Evolutionary conservation across 495 filamentous ascomycete species (phyloP), one percentile per base, ranked within the genome.

Genomic region (Neurospora sp.): DNA sequence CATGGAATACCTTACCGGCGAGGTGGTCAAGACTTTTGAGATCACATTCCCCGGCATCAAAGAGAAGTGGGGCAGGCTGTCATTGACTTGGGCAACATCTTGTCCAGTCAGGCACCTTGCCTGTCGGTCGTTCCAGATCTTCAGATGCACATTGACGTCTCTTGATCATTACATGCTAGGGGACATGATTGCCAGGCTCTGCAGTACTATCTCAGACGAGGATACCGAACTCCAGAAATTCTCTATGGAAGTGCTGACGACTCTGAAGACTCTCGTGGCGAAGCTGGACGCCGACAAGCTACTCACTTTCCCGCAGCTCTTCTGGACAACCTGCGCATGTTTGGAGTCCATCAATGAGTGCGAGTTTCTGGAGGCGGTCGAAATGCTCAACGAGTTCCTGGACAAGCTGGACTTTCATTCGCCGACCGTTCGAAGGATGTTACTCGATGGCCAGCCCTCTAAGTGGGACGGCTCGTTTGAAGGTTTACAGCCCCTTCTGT

Each of bases 291-390:
- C 91, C 4, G 84, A 89, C 27, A 92, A 96, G 80, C 85, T 99
- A 16, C 74, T 97, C 53, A 89, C 91, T 42, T 97, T 95, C 74
- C 94, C 96, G 8, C 94, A 98, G 76, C 83, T 98, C 2, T 99
- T 98, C 82, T 99, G 96, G 96, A 95, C 95, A 2, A 96, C 93
- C 3, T 97, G 94, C 77, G 95, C 96, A 38, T 98, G 96, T 78
- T 83, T 98, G 46, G 93, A 98, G 78, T 98, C 96, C 2, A 94
- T 97, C 73, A 94, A 97, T 73, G 96, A 98, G 80, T 89, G 90
- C 14, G 96, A 99, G 79, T 99, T 97, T 76, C 87, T 95, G 71
- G 94, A 97, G 77, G 94, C 92, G 61, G 83, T 97, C 20, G 89
- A 91, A 42, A 97, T 98, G 91, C 86, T 99, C n/a, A 91, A 97